Base-by-base conservation (phyloP, 768 basidiomycete genomes). In the Hypsizygus marmoreus region DNA sequence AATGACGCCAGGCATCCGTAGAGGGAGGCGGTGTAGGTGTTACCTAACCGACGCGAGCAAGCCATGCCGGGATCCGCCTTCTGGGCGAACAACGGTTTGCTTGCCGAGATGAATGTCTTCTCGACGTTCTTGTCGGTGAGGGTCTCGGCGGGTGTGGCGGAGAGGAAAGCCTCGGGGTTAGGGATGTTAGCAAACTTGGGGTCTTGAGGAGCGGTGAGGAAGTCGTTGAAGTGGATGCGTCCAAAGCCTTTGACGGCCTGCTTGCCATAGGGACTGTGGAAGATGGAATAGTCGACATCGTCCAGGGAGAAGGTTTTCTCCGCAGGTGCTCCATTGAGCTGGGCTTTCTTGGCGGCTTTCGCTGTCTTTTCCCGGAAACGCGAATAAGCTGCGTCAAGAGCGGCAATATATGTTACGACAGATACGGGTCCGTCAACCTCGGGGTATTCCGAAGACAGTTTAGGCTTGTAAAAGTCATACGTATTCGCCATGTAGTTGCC, bases 381-480 rank as follows among this genome's bases (percentile, higher is more conserved):
- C 30, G 77, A 73, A 74, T 97, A 99, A 14, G 94, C 84, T 42
- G 81, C 79, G 66, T 99, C 97, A 48, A 99, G 80, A 26, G 95
- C 93, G 48, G 89, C 86, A 58, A 95, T 85, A 73, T 99, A 99
- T 32, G 91, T 92, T 42, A 91, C 89, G 48, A 97, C 89, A 6
- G 97, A 95, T 34, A 95, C 86, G 4, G 95, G 97, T 2, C 97
- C 97, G 62, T 99, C 95, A 38, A 99, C 95, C 58, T 91, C 89
- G 49, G 97, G 97, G 67, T 94, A 95, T 67, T 95, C 92, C 16
- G 92, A 95, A 44, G 87, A 84, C 16, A 98, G 84, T 58, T 91
- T 86, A 37, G 97, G 97, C 76, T 99, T 99, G 86, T 97, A 99
- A 69, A 97, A 98, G 71, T 99, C 97, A 69, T 95, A 97, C 0